Base-by-base conservation (phyloP, 2,329 filamentous ascomycete species). In the Fusarium heterosporum region DNA sequence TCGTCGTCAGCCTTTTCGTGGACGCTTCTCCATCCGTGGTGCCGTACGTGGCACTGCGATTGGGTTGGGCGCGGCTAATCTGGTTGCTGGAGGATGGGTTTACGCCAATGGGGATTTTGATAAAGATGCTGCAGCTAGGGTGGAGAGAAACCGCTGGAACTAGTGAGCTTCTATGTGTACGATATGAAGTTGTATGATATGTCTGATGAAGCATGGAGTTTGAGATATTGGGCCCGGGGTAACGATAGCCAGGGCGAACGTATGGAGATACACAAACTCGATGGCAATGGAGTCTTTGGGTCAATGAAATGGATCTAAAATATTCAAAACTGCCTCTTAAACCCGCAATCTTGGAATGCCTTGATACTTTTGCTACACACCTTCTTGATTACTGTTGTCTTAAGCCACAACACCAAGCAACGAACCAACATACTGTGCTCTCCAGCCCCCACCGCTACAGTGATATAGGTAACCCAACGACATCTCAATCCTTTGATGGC, bases 21-120 rank as follows among this genome's bases (percentile, higher is more conserved):
- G 75, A 40, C 82, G 81, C 60, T 80, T 87, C 67, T 79, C 80
- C 13, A 74, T 81, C 13, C 78, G 85, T 17, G 85, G 85, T 6
- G 72, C 78, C 2, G 83, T 87, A n/a, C 79, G 85, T 19, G 83
- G 80, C 8, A 71, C 76, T 0, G 84, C 86, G 16, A 75, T 87
- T 45, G 84, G 79, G 3, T 70, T 89, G 38, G 85, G 82, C 1
- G 58, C 77, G 1, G 77, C 75, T 12, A 89, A 88, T 68, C 77
- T 78, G 22, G 72, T 80, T 4, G 84, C 83, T 0, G 84, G 83
- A 4, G 81, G 81, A 4, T 85, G 81, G 77, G 83, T 82, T 4
- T 88, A 87, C 58, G 78, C 81, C 14, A 82, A 75, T 12, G 85
- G 84, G 0, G 80, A 87, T 65, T 80, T 84, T 39, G 78, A 81